These are phyloP conservation scores for Leptomonas seymouri DNA, from an alignment of 208 protist genomes.

Conservation along the genomic window DNA sequence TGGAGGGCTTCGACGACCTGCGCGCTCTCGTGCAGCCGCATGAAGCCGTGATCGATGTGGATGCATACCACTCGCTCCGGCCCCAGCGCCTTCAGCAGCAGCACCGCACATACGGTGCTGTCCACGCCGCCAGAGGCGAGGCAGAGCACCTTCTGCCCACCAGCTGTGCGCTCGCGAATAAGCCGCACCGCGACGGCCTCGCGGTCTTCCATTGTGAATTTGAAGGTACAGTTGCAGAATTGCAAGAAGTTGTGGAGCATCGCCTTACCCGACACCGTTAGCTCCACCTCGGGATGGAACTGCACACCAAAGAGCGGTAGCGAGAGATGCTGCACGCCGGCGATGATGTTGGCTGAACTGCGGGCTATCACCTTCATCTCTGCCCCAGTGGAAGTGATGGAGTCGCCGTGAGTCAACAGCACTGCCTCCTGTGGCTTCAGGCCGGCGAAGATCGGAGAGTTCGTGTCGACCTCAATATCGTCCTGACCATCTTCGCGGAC, in stretches of 20 bases:
- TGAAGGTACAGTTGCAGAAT: constrained; percentile 75
- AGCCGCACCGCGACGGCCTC: constrained; percentile 88
- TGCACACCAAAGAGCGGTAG: constrained; percentile 93
- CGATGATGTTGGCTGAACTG: constrained; percentile 78
- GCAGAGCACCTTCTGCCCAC: constrained; percentile 93
- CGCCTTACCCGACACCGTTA: constrained; percentile 91
- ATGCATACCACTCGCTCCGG: constrained; percentile 94
- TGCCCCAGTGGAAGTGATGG: constrained; percentile 41
- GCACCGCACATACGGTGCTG: constrained; percentile 96
- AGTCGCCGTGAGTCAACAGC: constrained; percentile 97
- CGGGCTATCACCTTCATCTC: constrained; percentile 64
- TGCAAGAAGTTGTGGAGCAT: constrained; percentile 97
- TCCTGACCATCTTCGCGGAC: constrained; percentile 97
- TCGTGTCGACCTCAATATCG: constrained; percentile 69
- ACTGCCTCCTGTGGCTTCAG: constrained; percentile 66
- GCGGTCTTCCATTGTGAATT: constrained; percentile 89
- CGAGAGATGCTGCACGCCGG: constrained; percentile 74
- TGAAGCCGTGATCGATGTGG: constrained; percentile 99
- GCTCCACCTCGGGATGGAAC: constrained; percentile 98
- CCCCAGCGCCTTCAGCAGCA: constrained; percentile 95
- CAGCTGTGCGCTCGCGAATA: constrained; percentile 87
- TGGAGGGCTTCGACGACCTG: constrained; percentile 83
- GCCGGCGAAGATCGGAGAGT: constrained; percentile 65
- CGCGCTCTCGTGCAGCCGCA: constrained; percentile 93
- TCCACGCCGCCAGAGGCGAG: constrained; percentile 99